phyloP scores from a whole-genome alignment of 345 rosid genomes.

The Gossypium arboreum region DNA sequence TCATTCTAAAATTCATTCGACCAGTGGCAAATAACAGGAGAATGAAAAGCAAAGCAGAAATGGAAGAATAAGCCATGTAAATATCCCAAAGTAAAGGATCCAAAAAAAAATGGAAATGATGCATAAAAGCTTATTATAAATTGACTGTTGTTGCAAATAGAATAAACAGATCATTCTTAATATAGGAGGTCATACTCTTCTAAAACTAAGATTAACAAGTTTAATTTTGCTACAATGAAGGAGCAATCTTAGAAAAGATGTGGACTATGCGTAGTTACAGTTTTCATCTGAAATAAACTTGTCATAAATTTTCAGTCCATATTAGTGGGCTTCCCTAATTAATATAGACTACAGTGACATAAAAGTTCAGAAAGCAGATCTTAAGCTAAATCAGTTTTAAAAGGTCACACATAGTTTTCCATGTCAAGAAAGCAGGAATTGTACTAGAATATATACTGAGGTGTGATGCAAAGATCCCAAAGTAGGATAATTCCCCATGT shows the following conservation, averaged over 20 bases:
- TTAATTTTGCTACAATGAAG: neutral
- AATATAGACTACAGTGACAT: neutral
- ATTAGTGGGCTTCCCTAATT: neutral
- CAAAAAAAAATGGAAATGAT: neutral
- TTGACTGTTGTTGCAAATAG: neutral
- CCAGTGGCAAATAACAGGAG: neutral
- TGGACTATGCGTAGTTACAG: neutral
- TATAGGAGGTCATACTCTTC: neutral
- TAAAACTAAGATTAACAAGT: neutral
- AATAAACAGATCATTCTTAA: neutral
- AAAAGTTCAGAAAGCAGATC: neutral
- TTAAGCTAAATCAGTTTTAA: neutral
- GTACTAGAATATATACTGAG: neutral
- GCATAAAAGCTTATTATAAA: neutral
- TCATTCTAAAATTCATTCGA: conserved; percentile 2
- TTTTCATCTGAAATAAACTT: neutral
- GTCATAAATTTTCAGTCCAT: neutral
- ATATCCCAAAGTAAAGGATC: neutral
- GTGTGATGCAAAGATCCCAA: neutral
- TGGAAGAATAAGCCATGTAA: neutral
- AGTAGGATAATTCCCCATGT: neutral
- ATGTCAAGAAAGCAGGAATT: neutral
- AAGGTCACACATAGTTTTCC: neutral
- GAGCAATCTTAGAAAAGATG: neutral
- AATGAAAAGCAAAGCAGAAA: neutral